phyloP scores from a whole-genome alignment of 352 stramenopile species.

The Pythium folliculosum region DNA sequence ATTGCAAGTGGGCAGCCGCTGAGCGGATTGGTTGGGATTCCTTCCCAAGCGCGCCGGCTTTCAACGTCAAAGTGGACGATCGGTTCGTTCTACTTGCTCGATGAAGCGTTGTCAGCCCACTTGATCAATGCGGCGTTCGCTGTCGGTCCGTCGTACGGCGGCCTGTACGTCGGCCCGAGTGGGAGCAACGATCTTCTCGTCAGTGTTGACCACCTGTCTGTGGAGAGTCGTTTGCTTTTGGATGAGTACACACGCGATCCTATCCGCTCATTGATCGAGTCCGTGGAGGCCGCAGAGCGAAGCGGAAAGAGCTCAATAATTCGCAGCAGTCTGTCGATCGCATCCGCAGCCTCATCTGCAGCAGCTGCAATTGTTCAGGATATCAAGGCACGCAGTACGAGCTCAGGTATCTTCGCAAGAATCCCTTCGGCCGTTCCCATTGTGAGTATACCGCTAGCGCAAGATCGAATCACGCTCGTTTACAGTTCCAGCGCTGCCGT shows the following conservation, averaged over 20 bases:
- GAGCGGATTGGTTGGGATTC: conserved; percentile 59
- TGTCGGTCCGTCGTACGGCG: conserved; percentile 54
- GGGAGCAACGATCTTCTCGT: conserved; percentile 55
- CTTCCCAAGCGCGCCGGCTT: conserved; percentile 44
- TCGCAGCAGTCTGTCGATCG: conserved; percentile 51
- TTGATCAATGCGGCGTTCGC: conserved; percentile 59
- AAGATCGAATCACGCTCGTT: conserved; percentile 54
- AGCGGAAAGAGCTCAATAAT: conserved; percentile 50
- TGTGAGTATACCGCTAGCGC: conserved; percentile 47
- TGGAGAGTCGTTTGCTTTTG: conserved; percentile 51
- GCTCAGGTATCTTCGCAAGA: conserved; percentile 48
- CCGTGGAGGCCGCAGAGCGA: conserved; percentile 62
- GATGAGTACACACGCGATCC: conserved; percentile 71
- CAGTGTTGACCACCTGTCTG: conserved; percentile 48
- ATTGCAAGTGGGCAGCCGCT: conserved; percentile 53
- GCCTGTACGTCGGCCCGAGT: conserved; percentile 51
- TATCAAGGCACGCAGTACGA: conserved; percentile 47
- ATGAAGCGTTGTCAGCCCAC: conserved; percentile 50
- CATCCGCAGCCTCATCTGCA: conserved; percentile 59
- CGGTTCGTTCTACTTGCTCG: conserved; percentile 65
- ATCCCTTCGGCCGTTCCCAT: conserved; percentile 54
- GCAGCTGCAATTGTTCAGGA: conserved; percentile 72
- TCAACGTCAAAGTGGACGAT: conserved; percentile 55
- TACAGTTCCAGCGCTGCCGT: conserved; percentile 48
- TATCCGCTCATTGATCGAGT: conserved; percentile 66